phyloP scores from a whole-genome alignment of 2,329 filamentous ascomycete species.

The Alternaria panax region DNA sequence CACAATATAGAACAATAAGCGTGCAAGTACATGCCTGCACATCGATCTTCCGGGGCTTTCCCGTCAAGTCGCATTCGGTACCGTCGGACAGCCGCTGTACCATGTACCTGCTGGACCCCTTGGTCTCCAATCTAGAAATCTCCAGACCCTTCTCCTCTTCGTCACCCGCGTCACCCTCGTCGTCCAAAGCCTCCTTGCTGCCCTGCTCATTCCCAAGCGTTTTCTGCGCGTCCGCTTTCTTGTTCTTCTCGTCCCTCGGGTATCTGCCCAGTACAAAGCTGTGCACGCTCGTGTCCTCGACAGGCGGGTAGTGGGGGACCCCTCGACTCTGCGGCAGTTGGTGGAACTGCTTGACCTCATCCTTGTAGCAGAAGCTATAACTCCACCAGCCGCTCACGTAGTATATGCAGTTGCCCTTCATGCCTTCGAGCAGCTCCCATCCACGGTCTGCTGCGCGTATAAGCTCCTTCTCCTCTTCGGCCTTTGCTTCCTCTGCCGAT shows the following conservation, averaged over 20 bases:
- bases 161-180: conserved; percentile 36
- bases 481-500: conserved; percentile 70
- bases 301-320: conserved; percentile 72
- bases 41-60: conserved; percentile 81
- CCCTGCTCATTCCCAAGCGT: conserved; percentile 43
- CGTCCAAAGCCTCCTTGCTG: conserved; percentile 38
- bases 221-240: conserved; percentile 35
- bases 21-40: conserved; percentile 63
- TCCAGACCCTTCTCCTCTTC: conserved; percentile 36
- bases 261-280: conserved; percentile 80
- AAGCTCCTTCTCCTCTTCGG: conserved; percentile 81
- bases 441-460: conserved; percentile 77
- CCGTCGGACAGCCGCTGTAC: conserved; percentile 82
- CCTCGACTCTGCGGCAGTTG: conserved; percentile 75
- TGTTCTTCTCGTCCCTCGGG: conserved; percentile 28
- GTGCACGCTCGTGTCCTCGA: conserved; percentile 76
- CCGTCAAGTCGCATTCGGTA: conserved; percentile 85
- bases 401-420: conserved; percentile 84
- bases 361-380: conserved; percentile 91
- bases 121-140: conserved; percentile 75
- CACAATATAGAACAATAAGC: conserved; percentile 8
- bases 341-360: conserved; percentile 89
- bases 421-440: conserved; percentile 78
- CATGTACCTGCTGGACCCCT: conserved; percentile 84
- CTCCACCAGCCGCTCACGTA: conserved; percentile 92